Conservation (phyloP, 768 basidiomycete genomes). For the Dioszegia crocea region DNA sequence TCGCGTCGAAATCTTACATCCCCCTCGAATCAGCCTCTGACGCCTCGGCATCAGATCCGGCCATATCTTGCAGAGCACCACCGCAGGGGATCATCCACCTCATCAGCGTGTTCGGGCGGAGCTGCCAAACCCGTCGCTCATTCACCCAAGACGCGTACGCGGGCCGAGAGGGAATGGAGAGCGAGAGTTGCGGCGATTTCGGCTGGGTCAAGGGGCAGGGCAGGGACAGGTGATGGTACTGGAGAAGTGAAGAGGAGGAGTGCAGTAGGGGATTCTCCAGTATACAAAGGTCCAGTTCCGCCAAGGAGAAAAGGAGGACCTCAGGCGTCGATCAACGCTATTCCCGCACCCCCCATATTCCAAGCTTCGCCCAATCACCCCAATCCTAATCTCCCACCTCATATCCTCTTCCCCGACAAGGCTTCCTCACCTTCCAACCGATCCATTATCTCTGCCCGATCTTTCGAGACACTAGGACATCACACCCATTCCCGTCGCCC, state of each 20-base stretch:
- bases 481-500: neutral
- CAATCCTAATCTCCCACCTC: neutral
- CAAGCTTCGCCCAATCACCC: neutral
- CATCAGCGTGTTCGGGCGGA: neutral
- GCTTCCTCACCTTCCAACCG: neutral
- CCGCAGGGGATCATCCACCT: neutral
- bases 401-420: neutral
- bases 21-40: neutral
- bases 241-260: neutral
- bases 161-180: slow-evolving; percentile 37
- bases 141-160: slow-evolving; percentile 18
- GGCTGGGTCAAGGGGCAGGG: neutral
- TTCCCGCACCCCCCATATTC: neutral
- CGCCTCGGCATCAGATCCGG: neutral
- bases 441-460: neutral
- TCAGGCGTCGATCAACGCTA: neutral
- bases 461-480: slow-evolving; percentile 3
- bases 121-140: neutral
- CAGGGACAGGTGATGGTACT: neutral
- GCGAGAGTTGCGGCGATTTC: slow-evolving; percentile 31
- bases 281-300: slow-evolving; percentile 22
- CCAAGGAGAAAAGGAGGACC: slow-evolving; percentile 11
- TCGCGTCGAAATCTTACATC: neutral
- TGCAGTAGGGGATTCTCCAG: neutral
- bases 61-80: neutral